Conservation (phyloP, 495 filamentous ascomycete species). For the Ramalina intermedia region DNA sequence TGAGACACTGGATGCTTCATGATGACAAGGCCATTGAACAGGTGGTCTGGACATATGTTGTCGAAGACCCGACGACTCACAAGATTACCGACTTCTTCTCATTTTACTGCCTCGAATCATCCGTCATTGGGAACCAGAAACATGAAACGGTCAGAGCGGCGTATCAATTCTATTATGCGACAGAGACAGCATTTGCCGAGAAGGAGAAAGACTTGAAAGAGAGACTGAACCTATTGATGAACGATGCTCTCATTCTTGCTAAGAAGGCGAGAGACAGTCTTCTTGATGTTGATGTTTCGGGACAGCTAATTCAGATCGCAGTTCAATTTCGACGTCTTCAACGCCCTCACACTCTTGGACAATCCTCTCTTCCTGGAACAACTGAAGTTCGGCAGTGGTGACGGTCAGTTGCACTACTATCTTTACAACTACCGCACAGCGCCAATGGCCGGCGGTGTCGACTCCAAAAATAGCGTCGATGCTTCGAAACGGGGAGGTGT, state of each 20-base stretch:
- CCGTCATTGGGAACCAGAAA: conserved; percentile 67
- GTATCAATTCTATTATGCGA: conserved; percentile 93
- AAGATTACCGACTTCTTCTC: conserved; percentile 95
- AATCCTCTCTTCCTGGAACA: conserved; percentile 85
- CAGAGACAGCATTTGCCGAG: conserved; percentile 57
- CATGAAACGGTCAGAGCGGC: conserved; percentile 68
- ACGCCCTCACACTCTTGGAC: conserved; percentile 82
- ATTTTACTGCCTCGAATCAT: conserved; percentile 88
- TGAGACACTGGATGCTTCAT: conserved; percentile 78
- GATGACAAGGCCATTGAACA: conserved; percentile 49
- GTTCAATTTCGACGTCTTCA: conserved; percentile 88
- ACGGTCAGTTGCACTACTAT: conserved; percentile 90
- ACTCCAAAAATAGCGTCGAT: conserved; percentile 60
- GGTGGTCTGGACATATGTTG: conserved; percentile 83
- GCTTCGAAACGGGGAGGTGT: conserved; percentile 66
- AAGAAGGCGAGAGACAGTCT: too few species aligned
- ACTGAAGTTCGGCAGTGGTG: conserved; percentile 85
- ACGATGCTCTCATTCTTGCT: conserved; percentile 76
- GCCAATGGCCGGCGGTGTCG: conserved; percentile 68
- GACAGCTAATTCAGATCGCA: conserved; percentile 16
- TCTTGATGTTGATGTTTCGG: too few species aligned
- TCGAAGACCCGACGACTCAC: conserved; percentile 57
- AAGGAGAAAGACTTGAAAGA: conserved; percentile 46
- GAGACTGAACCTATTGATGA: conserved; percentile 61
- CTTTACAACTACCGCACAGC: conserved; percentile 89